Evolutionary conservation across 2,329 filamentous ascomycete genomes (phyloP).

Genomic region (Ceratocystis smalleyi): DNA sequence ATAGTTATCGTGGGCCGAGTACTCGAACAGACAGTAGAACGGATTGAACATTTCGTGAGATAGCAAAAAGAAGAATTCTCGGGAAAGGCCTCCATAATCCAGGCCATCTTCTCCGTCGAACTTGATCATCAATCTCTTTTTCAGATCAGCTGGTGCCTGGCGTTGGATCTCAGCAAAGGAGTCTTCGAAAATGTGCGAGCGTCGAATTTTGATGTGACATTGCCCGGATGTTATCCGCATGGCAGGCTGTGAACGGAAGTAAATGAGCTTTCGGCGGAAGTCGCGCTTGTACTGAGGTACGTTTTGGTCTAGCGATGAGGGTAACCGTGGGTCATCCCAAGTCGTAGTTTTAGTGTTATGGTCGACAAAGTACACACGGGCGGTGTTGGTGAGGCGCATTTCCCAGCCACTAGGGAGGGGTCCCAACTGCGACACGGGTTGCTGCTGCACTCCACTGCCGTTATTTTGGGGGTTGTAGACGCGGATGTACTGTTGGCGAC

Average conservation of each 20-base stretch:
- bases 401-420: slow-evolving; percentile 96
- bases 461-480: slow-evolving; percentile 89
- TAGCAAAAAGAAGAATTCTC: slow-evolving; percentile 98
- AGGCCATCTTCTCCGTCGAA: slow-evolving; percentile 97
- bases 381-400: slow-evolving; percentile 97
- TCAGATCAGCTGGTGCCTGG: slow-evolving; percentile 85
- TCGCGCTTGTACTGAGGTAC: slow-evolving; percentile 99
- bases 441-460: slow-evolving; percentile 79
- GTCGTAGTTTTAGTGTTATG: slow-evolving; percentile 99
- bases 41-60: slow-evolving; percentile 99
- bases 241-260: slow-evolving; percentile 95
- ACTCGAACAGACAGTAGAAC: slow-evolving; percentile 98
- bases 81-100: slow-evolving; percentile 91
- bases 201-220: slow-evolving; percentile 93
- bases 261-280: slow-evolving; percentile 93
- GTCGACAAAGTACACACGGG: slow-evolving; percentile 95
- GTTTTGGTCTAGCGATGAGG: slow-evolving; percentile 92
- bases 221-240: slow-evolving; percentile 90
- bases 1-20: slow-evolving; percentile 99
- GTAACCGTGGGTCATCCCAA: slow-evolving; percentile 91
- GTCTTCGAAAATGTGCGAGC: slow-evolving; percentile 96
- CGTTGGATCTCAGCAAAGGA: slow-evolving; percentile 97
- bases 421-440: slow-evolving; percentile 90
- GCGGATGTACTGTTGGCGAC: slow-evolving; percentile 91
- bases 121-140: slow-evolving; percentile 99